Conservation (phyloP, 306 rosid species). For the Pyrus pyrifolia region DNA sequence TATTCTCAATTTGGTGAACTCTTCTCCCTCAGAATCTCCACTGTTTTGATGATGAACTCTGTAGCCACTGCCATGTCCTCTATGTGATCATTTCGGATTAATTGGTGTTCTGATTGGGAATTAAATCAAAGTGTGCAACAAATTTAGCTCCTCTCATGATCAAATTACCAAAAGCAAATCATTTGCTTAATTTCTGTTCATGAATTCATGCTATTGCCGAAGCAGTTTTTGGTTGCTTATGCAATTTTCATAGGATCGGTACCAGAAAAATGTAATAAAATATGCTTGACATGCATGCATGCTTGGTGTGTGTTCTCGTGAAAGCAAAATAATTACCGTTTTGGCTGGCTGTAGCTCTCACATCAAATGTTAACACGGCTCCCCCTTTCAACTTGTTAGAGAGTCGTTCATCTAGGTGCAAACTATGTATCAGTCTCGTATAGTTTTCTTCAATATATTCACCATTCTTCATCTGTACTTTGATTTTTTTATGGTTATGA, state of each 20-base stretch:
- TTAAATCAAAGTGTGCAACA: too few relatives aligned
- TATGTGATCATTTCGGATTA: background rate
- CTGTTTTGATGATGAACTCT: slow-evolving; percentile 37
- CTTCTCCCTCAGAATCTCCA: slow-evolving; percentile 79
- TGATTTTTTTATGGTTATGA: background rate
- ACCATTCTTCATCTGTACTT: background rate
- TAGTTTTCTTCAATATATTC: too few relatives aligned
- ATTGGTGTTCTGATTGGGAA: background rate
- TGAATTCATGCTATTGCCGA: slow-evolving; percentile 11
- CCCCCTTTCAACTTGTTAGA: background rate
- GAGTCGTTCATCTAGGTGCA: background rate
- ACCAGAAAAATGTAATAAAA: slow-evolving; percentile 13
- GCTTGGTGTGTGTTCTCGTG: slow-evolving; percentile 17
- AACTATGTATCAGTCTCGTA: too few relatives aligned
- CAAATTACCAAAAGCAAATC: background rate
- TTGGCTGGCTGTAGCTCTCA: slow-evolving; percentile 17
- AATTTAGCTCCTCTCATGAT: background rate
- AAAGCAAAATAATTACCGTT: slow-evolving; percentile 19
- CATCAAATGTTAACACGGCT: slow-evolving; percentile 29
- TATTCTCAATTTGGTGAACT: slow-evolving; percentile 87
- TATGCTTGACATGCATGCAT: background rate
- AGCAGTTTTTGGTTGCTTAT: slow-evolving; percentile 32
- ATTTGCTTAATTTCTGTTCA: too few relatives aligned
- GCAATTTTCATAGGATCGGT: slow-evolving; percentile 2
- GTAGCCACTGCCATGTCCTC: too few relatives aligned